Evolutionary conservation across 139 green algal species (phyloP).

Genomic region (Desmodesmus armatus): DNA sequence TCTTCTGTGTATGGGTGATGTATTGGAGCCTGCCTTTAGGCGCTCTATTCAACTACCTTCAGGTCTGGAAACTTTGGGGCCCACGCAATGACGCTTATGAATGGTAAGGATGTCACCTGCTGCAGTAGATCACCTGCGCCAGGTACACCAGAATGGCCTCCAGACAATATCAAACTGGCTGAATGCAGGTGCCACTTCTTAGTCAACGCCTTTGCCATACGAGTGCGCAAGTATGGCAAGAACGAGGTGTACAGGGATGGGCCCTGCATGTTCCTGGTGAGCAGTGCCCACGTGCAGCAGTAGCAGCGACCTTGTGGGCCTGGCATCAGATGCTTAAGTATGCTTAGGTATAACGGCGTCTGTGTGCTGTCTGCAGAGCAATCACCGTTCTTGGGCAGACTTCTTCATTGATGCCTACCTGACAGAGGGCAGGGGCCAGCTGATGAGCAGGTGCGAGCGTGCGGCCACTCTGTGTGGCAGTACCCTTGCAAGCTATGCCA

Average conservation of each 20-base stretch:
- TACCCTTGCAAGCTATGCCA: background rate
- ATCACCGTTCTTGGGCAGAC: conserved; percentile 93
- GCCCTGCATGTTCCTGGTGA: conserved; percentile 74
- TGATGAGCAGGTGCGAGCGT: conserved; percentile 78
- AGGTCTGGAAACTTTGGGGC: conserved; percentile 60
- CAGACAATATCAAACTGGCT: too few relatives aligned
- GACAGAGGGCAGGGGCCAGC: conserved; percentile 78
- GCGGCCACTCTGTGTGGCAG: background rate
- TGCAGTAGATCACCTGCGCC: background rate
- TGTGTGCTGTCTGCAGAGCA: conserved; percentile 70
- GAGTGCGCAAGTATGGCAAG: conserved; percentile 61
- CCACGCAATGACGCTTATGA: conserved; percentile 69
- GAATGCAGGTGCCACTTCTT: conserved; percentile 48
- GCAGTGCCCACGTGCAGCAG: background rate
- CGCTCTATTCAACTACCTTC: conserved; percentile 57
- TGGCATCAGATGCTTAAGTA: too few relatives aligned
- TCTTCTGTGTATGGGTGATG: conserved; percentile 61
- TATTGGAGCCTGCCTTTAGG: conserved; percentile 72
- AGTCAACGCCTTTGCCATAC: conserved; percentile 35
- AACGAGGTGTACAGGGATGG: conserved; percentile 62
- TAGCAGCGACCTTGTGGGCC: background rate
- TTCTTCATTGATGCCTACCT: conserved; percentile 92
- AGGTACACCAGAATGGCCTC: too few relatives aligned
- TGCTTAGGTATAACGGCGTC: too few relatives aligned
- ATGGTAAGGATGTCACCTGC: conserved; percentile 56